Base-by-base conservation (phyloP, 2,329 filamentous ascomycete genomes). In the Microcera coccophila region DNA sequence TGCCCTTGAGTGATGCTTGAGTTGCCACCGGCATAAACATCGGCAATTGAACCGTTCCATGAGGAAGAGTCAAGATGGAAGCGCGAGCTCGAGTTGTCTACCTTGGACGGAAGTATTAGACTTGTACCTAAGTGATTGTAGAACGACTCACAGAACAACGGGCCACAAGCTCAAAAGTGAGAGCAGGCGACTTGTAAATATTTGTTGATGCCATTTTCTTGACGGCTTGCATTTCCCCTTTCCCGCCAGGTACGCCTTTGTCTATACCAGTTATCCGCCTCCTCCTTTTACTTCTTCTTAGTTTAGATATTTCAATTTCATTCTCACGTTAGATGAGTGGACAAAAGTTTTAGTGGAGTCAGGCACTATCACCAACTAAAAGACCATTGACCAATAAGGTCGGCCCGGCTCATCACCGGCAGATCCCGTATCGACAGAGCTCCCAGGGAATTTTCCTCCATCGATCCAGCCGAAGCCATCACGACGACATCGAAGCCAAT, bases 1-100 rank as follows among this genome's bases (percentile, higher is more conserved):
- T 70, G 33, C 93, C 93, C 64, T 98, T 98, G 29, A 98, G 75
- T 1, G 91, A 95, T 1, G 88, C 93, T 68, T 98, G 93, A 1
- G 93, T 98, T 21, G 93, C 93, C 33, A 98, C 93, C 14, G 93
- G 93, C 93, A 98, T 98, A 68, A 98, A 98, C 45, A 97, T 82
- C 7, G 94, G 93, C 21, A 97, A 79, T 57, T 86, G 81, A 19
- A 98, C 90, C 2, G 85, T 77, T 44, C 93, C 93, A 80, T 98
- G 94, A 38, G 93, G 91, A 19, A 98, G 82, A 36, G 84, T 85
- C 41, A 98, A 76, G 45, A 81, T 82, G 40, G 93, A 93, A 38
- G 93, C 93, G 54, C 93, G 86, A 19, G 93, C 93, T 74, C 91
- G 89, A 10, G 91, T 97, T 37, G 90, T 94, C 91, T 97, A 50